Evolutionary conservation across 192 early-diverging fungal genomes (phyloP), one percentile per base, ranked within the genome.

Genomic region (Coemansia sp.): DNA sequence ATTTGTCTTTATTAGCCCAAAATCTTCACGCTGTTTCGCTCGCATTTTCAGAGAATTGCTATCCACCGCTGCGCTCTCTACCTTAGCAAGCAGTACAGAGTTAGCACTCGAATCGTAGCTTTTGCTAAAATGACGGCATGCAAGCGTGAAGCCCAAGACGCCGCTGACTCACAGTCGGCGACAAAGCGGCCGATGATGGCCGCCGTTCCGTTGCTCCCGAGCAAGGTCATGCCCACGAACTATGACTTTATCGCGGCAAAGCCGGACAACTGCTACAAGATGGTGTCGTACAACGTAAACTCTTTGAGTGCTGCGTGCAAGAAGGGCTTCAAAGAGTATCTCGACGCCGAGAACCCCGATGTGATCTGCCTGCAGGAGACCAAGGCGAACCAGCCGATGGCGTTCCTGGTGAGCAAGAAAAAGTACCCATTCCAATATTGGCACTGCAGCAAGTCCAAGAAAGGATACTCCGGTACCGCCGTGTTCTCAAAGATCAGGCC

Each of bases 321-420:
- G 60, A 96, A 96, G 85, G 91, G 90, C 0, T 92, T 89, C 62
- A 89, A 86, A 42, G 79, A 73, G 19, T 94, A 93, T 59, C 71
- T 93, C 31, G 79, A 70, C n/a, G 89, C 89, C 1, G 91, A 94
- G 73, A 78, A 93, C 54, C 87, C 95, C 0, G 94, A 95, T 63
- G 84, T 96, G 25, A 58, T 95, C 1, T 92, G 89, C 64, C 37
- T 96, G 39, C 93, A 95, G 71, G 95, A 95, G 68, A 94, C 91
- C 49, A 96, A 95, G 76, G 80, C 91, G 14, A 92, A 93, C 69
- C 79, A 88, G 67, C 83, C 91, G 11, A 79, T 85, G 54, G 62
- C 84, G 17, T 84, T 88, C 37, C 62, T 86, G 19, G 70, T 92
- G 20, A 84, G 86, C 65, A 77, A 85, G 56, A 84, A 85, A 63